Conservation (phyloP, 352 stramenopile genomes). For the Thraustochytrium striatum region DNA sequence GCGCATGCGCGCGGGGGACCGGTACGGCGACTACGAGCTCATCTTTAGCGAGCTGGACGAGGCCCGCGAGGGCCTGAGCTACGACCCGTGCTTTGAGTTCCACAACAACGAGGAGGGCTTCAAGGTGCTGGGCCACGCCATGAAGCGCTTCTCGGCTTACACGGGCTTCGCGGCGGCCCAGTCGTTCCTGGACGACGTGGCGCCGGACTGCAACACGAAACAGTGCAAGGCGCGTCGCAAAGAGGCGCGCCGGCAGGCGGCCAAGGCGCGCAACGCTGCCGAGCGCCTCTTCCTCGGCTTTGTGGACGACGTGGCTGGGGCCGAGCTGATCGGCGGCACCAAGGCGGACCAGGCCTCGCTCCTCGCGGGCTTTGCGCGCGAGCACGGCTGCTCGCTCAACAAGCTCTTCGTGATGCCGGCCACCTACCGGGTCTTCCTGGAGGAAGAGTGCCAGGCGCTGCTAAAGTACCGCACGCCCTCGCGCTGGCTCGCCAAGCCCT, state of each 20-base stretch:
- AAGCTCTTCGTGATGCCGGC: constrained; percentile 44
- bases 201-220: constrained; percentile 4
- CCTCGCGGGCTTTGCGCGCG: neutral
- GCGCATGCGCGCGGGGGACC: constrained; percentile 36
- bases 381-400: constrained; percentile 17
- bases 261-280: constrained; percentile 2
- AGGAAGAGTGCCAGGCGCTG: constrained; percentile 11
- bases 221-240: constrained; percentile 22
- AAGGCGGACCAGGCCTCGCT: constrained; percentile 26
- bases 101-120: constrained; percentile 34
- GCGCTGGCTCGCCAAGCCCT: constrained; percentile 33
- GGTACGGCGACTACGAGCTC: constrained; percentile 34
- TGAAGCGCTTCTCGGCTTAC: constrained; percentile 40
- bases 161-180: constrained; percentile 30
- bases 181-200: neutral
- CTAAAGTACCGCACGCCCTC: constrained; percentile 36
- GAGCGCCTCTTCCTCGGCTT: constrained; percentile 36
- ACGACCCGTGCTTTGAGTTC: constrained; percentile 45
- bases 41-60: constrained; percentile 47
- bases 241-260: constrained; percentile 18
- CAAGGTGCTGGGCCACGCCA: neutral
- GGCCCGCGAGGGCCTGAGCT: neutral
- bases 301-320: constrained; percentile 22
- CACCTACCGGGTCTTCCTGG: constrained; percentile 38
- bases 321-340: constrained; percentile 35